These are phyloP conservation scores for Monilinia laxa DNA, from an alignment of 2,329 filamentous ascomycete species.

Conservation along the genomic window DNA sequence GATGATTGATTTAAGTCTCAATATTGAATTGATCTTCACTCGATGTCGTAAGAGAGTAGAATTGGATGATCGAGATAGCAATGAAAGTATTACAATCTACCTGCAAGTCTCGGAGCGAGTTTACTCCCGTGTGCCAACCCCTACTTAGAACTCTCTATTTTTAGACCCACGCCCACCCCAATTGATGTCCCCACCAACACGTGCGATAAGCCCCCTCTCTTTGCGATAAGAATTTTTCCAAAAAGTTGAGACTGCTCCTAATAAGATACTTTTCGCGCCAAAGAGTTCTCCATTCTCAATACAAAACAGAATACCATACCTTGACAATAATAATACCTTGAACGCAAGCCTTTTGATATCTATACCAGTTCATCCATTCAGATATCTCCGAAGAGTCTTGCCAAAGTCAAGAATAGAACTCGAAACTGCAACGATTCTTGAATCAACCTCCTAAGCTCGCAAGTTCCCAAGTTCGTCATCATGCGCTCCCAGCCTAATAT, in stretches of 20 bases:
- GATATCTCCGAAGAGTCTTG: background rate
- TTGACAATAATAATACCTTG: too few species aligned
- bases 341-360: background rate
- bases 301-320: background rate
- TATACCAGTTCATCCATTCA: background rate
- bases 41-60: too few species aligned
- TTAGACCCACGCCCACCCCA: background rate
- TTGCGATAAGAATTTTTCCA: constrained; percentile 21
- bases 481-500: constrained; percentile 67
- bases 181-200: constrained; percentile 2
- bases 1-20: too few species aligned
- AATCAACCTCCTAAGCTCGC: background rate
- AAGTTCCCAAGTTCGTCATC: background rate
- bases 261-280: background rate
- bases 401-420: background rate
- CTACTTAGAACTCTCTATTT: background rate
- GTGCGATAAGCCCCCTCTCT: constrained; percentile 18
- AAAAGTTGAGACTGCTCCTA: background rate
- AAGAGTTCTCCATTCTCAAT: background rate
- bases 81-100: background rate
- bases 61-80: too few species aligned
- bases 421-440: background rate
- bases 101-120: background rate
- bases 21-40: too few species aligned
- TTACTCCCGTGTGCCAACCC: background rate